Conservation (phyloP, 106 monocot genomes). For the Platanthera guangdongensis region DNA sequence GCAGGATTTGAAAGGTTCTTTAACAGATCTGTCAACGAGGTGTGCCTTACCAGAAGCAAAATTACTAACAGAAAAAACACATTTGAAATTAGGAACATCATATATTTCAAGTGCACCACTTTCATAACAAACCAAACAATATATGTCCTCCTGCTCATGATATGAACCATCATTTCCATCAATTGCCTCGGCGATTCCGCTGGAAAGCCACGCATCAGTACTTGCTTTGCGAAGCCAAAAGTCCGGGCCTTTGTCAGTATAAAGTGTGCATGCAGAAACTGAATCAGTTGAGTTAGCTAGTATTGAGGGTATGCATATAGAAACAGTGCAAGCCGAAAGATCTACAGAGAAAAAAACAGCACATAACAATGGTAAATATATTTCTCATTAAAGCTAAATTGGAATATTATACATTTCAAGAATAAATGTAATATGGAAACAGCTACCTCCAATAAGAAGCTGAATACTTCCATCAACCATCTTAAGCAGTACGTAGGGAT, state of each 20-base stretch:
- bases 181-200: constrained; percentile 60
- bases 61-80: constrained; percentile 64
- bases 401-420: neutral
- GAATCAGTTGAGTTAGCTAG: constrained; percentile 42
- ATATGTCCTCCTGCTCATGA: constrained; percentile 76
- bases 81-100: constrained; percentile 75
- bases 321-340: constrained; percentile 54
- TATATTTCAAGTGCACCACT: constrained; percentile 78
- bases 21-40: constrained; percentile 51
- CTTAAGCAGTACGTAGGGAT: constrained; percentile 82
- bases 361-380: neutral
- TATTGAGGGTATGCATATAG: constrained; percentile 41
- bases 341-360: constrained; percentile 38
- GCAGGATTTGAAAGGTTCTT: constrained; percentile 17
- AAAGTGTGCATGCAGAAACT: constrained; percentile 79
- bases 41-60: constrained; percentile 68
- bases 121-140: constrained; percentile 85
- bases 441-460: constrained; percentile 84
- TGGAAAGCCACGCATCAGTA: constrained; percentile 96
- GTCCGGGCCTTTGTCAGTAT: constrained; percentile 86
- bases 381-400: neutral
- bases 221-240: constrained; percentile 85
- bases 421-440: neutral
- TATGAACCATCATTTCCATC: constrained; percentile 70
- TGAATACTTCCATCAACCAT: constrained; percentile 89